Percentiles rank a stretch among this genome's conserved stretches.
These are phyloP conservation scores for Cardamine occulta DNA, from an alignment of 345 rosid species.

Conservation along the genomic window DNA sequence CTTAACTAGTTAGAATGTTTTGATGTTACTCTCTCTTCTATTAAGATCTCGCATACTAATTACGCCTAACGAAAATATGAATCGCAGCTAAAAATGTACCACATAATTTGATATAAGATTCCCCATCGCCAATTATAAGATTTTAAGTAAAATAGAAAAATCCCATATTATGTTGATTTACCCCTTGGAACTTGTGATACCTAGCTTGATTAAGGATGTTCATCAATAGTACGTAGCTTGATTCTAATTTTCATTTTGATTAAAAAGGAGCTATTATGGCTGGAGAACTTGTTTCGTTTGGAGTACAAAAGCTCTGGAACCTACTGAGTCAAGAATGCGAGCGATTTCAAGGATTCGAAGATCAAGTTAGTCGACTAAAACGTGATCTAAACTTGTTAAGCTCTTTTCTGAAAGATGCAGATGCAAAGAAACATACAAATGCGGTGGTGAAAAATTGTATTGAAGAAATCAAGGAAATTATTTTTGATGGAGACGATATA, in stretches of 20 bases:
- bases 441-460: not conserved
- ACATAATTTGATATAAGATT: too few species aligned
- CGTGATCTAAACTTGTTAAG: not conserved
- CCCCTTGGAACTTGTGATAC: not conserved
- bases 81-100: too few species aligned
- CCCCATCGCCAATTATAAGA: not conserved
- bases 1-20: too few species aligned
- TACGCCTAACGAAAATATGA: not conserved
- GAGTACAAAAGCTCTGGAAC: not conserved
- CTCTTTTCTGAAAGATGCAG: not conserved
- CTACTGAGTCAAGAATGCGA: not conserved
- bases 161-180: not conserved
- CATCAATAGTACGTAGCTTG: not conserved
- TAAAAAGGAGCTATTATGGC: not conserved
- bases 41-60: not conserved
- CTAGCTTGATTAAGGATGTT: not conserved
- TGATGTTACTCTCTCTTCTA: not conserved
- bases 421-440: not conserved
- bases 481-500: not conserved
- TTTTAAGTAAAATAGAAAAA: not conserved
- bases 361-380: not conserved
- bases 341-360: not conserved
- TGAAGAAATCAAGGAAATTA: slow-evolving; percentile 25
- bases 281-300: not conserved
- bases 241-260: not conserved